These are phyloP conservation scores for Ensete glaucum DNA, from an alignment of 176 grass and related monocot genomes.

Conservation along the genomic window DNA sequence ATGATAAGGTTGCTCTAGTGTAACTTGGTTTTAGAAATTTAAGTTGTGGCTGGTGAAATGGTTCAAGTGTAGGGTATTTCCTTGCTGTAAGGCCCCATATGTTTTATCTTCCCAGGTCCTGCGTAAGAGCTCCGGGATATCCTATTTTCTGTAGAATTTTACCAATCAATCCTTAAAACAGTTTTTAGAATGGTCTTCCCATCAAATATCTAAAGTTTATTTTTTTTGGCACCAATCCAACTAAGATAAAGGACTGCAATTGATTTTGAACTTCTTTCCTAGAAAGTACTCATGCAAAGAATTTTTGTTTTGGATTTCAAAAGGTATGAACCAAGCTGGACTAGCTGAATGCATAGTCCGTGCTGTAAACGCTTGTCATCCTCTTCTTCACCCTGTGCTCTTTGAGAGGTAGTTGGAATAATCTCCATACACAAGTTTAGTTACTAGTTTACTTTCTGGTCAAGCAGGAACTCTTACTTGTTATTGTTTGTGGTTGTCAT, in stretches of 20 bases:
- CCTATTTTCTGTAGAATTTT: background rate
- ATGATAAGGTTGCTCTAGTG: no score
- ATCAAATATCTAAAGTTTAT: background rate
- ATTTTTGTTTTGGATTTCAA: background rate
- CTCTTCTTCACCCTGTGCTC: conserved; percentile 71
- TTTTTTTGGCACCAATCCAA: background rate
- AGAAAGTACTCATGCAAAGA: background rate
- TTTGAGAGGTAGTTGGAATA: conserved; percentile 50
- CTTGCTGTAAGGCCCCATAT: background rate
- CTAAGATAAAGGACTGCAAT: background rate
- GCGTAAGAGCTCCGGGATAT: background rate
- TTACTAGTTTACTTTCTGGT: background rate
- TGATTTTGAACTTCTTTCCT: background rate
- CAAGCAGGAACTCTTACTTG: background rate
- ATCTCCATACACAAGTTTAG: background rate
- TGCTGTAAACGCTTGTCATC: conserved; percentile 68
- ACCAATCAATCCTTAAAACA: background rate
- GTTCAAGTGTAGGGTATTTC: background rate
- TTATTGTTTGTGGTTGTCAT: conserved; percentile 16
- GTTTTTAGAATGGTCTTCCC: no score
- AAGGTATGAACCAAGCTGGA: conserved; percentile 99
- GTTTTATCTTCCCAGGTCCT: background rate
- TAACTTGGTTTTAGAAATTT: no score
- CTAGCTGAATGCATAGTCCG: conserved; percentile 89
- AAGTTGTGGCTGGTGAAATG: no score